These are phyloP conservation scores for Alternaria solani DNA, from an alignment of 2,329 filamentous ascomycete genomes.

Conservation along the genomic window DNA sequence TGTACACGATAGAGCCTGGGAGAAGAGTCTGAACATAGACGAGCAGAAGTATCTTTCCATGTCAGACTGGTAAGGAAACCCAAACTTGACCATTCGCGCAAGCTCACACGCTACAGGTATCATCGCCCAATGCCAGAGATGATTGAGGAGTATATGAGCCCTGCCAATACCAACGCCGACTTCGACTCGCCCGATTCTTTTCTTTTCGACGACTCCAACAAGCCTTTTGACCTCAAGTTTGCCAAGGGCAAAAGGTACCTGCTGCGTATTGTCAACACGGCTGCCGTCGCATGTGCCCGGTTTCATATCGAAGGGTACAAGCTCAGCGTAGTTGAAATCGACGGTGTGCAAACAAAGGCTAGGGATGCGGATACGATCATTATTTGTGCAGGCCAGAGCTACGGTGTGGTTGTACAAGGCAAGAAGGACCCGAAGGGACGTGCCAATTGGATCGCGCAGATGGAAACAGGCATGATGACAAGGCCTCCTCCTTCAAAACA, in stretches of 20 bases:
- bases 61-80: conserved; percentile 12
- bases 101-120: conserved; percentile 10
- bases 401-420: conserved; percentile 31
- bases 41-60: conserved; percentile 12
- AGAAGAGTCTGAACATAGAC: conserved; percentile 49
- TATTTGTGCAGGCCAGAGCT: conserved; percentile 41
- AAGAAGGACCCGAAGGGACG: conserved; percentile 42
- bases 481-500: conserved; percentile 29
- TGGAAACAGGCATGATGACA: conserved; percentile 63
- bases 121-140: conserved; percentile 27
- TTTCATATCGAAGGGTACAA: conserved; percentile 54
- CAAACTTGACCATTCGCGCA: conserved; percentile 25
- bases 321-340: conserved; percentile 31
- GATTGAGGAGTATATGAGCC: conserved; percentile 54
- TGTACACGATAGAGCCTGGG: conserved; percentile 51
- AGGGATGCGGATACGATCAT: conserved; percentile 50
- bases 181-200: conserved; percentile 14
- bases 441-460: conserved; percentile 65
- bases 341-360: conserved; percentile 52
- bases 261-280: conserved; percentile 69
- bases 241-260: conserved; percentile 65
- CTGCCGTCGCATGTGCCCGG: conserved; percentile 53
- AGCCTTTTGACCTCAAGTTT: conserved; percentile 42
- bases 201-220: conserved; percentile 18
- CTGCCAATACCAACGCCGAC: conserved; percentile 47